phyloP scores from a whole-genome alignment of 805 yeast species.

The Brettanomyces custersianus region DNA sequence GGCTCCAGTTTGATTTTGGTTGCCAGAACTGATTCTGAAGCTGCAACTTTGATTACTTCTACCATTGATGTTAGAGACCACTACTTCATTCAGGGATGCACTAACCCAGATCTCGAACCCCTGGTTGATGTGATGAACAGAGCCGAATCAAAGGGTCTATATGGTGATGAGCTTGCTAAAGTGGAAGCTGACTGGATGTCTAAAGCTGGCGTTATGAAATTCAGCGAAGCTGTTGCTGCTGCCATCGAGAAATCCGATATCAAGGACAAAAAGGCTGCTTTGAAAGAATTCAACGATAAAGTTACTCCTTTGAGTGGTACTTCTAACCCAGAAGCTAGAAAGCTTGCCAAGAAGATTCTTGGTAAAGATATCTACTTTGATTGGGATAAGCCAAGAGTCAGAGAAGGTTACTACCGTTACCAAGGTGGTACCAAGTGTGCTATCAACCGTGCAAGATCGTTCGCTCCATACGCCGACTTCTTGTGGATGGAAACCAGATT shows the following conservation, averaged over 20 bases:
- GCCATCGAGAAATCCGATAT: constrained; percentile 54
- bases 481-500: constrained; percentile 98
- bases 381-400: constrained; percentile 92
- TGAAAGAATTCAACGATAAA: constrained; percentile 53
- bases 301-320: constrained; percentile 70
- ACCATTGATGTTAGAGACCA: constrained; percentile 94
- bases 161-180: constrained; percentile 59
- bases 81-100: constrained; percentile 81
- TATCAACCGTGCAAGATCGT: constrained; percentile 91
- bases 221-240: constrained; percentile 86
- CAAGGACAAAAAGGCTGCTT: constrained; percentile 52
- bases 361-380: constrained; percentile 83
- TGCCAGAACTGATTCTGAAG: constrained; percentile 97
- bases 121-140: constrained; percentile 69
- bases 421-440: constrained; percentile 97
- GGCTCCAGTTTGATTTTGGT: constrained; percentile 80
- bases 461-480: constrained; percentile 89
- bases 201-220: constrained; percentile 77
- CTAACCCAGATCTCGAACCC: constrained; percentile 73
- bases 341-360: constrained; percentile 61
- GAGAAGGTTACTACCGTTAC: constrained; percentile 97
- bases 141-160: constrained; percentile 70
- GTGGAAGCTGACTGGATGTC: constrained; percentile 78
- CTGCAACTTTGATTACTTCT: constrained; percentile 89
- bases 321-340: constrained; percentile 73